Evolutionary conservation across 1,284 basidiomycete species (phyloP), one percentile per base, ranked within the genome.

Genomic region (Rhodotorula sp.): DNA sequence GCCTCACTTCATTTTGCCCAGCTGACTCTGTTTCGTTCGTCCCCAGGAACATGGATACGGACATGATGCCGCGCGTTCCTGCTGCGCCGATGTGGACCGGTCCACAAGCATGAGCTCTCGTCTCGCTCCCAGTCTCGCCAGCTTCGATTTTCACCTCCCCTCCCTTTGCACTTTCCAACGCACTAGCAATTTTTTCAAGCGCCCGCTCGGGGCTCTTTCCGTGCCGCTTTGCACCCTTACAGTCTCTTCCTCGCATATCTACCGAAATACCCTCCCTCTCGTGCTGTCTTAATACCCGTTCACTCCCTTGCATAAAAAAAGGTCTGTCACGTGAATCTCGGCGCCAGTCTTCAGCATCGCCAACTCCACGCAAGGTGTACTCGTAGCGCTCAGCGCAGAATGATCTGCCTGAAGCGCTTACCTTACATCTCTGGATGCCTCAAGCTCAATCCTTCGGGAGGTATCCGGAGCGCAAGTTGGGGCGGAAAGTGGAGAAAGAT

Each of bases 51-150:
- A 38, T 58, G 45, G 66, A 67, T 26, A 10, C 16, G 31, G 60
- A 62, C 48, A 31, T 52, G 60, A 6, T 21, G 14, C 61, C 47
- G 3, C 66, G 66, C 23, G 18, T 47, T 0, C 61, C 61, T 4
- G 38, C 66, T 2, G 66, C 66, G 5, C 66, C 66, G 3, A 26
- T 62, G 26, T 67, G 61, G 66, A 52, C 34, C 26, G 66, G 61
- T 23, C 14, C 60, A 15, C 48, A 38, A 12, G 50, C 16, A 14
- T 57, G 47, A 38, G 8, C 18, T 4, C 43, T 23, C 56, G 21
- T 19, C 34, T 31, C 56, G 5, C 28, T 28, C 12, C 18, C 19
- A 38, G 45, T 47, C 59, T 31, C 59, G 31, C n/a, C 38, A 8
- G 21, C 38, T 23, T 43, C 59, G 23, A 60, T 2, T 45, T 60